Percentiles rank a stretch among this genome's conserved stretches.
phyloP scores from a whole-genome alignment of 2,329 filamentous ascomycete species.

The Nannizziopsis arthrosporioides region DNA sequence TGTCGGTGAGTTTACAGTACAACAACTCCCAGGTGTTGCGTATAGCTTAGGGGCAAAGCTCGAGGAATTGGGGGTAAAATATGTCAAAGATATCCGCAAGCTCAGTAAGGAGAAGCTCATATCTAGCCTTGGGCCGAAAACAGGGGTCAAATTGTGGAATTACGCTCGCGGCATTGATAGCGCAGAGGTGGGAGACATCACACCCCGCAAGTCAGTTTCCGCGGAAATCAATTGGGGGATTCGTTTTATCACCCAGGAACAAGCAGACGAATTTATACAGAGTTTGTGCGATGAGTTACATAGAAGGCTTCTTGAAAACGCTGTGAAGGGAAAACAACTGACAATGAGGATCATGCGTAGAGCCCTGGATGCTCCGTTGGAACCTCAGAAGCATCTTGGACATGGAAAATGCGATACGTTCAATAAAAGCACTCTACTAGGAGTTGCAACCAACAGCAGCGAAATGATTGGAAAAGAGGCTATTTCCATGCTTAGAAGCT shows the following conservation, averaged over 20 bases:
- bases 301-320: constrained; percentile 65
- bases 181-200: constrained; percentile 73
- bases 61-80: constrained; percentile 70
- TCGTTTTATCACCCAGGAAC: constrained; percentile 78
- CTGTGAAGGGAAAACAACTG: constrained; percentile 75
- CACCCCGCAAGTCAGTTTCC: constrained; percentile 82
- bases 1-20: constrained; percentile 64
- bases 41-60: constrained; percentile 78
- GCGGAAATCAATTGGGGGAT: constrained; percentile 98
- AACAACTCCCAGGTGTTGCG: constrained; percentile 82
- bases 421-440: constrained; percentile 75
- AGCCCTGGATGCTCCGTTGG: constrained; percentile 72
- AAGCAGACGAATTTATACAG: constrained; percentile 82
- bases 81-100: constrained; percentile 71
- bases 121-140: constrained; percentile 73
- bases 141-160: constrained; percentile 78
- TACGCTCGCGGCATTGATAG: constrained; percentile 82
- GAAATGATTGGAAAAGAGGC: constrained; percentile 68
- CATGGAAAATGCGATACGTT: constrained; percentile 92
- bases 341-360: constrained; percentile 93
- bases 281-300: constrained; percentile 78
- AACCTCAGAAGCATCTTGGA: constrained; percentile 84
- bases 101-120: constrained; percentile 64
- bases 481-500: constrained; percentile 68
- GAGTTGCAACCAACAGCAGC: constrained; percentile 67